Evolutionary conservation across 164 flowering plant genomes (phyloP).

Genomic region (Nelumbo lutea): DNA sequence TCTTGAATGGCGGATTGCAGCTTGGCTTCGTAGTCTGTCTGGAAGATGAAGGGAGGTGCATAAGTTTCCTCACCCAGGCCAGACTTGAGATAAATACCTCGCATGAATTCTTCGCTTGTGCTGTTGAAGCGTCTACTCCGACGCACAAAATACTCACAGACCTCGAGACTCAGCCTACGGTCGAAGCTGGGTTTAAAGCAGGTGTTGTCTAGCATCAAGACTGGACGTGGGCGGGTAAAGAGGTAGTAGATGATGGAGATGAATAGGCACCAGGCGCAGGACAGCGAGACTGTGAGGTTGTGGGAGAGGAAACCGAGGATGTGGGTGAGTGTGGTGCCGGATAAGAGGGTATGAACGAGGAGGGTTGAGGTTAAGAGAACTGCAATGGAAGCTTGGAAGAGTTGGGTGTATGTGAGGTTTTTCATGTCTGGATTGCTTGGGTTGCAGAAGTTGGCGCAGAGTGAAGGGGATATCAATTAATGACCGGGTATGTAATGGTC

Average conservation of each 20-base stretch:
- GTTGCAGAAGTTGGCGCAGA: no score
- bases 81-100: conserved; percentile 39
- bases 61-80: conserved; percentile 61
- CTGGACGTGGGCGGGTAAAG: conserved; percentile 24
- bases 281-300: conserved; percentile 19
- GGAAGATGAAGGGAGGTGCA: conserved; percentile 48
- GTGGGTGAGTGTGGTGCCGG: conserved; percentile 10
- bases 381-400: conserved; percentile 29
- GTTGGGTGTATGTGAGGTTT: conserved; percentile 3
- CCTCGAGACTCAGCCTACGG: conserved; percentile 31
- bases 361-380: conserved; percentile 25
- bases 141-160: conserved; percentile 30
- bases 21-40: conserved; percentile 18
- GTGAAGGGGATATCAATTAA: no score
- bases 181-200: conserved; percentile 40
- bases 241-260: conserved; percentile 15
- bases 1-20: conserved; percentile 37
- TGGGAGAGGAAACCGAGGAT: conserved; percentile 4
- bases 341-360: conserved; percentile 22
- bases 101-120: conserved; percentile 41
- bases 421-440: not conserved
- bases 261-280: conserved; percentile 13
- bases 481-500: no score
- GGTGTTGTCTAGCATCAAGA: conserved; percentile 42
- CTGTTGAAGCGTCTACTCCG: conserved; percentile 17